Evolutionary conservation across 495 filamentous ascomycete genomes (phyloP), one percentile per base, ranked within the genome.

Genomic region (Lophium mytilinum): DNA sequence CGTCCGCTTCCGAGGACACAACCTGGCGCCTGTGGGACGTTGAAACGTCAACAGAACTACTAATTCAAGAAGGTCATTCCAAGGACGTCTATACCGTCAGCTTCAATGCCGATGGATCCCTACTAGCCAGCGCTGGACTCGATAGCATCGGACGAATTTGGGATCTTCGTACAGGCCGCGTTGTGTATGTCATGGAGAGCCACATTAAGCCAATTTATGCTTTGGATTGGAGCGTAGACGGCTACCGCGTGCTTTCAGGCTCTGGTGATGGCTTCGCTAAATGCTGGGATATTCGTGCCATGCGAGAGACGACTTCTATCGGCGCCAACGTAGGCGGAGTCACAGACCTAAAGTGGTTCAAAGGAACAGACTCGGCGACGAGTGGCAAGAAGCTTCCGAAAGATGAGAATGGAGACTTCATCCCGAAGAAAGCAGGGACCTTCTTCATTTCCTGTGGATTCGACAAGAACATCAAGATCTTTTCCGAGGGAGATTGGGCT

Each of bases 1-100:
- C 93, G 1, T 95, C 90, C 0, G 93, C 93, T 1, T 95, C 90
- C 1, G 92, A 89, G 64, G 93, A 99, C 67, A 96, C 91, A 3
- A 96, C 92, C 0, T 99, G 93, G 93, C 82, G 93, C 21, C 72
- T 99, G 54, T 99, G 94, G 94, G 94, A 99, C 66, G 80, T 96
- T 0, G 82, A 88, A 52, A 92, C 84, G 1, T 86, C 80, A 0
- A 84, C 85, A 3, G 91, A 97, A 63, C 75, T 98, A 4, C 76
- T 92, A 0, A 73, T 96, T 3, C 94, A 97, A 73, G 93, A 99
- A 75, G 93, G 94, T 4, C 93, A 99, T 69, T 90, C 87, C 7
- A 80, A 88, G 36, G 94, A 94, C 50, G 92, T 96, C 11, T 96
- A 92, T 62, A 78, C 90, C 3, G 80, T 96, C 19, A 78, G 82